phyloP scores from a whole-genome alignment of 1,284 basidiomycete genomes.

The Vanrija pseudolonga region DNA sequence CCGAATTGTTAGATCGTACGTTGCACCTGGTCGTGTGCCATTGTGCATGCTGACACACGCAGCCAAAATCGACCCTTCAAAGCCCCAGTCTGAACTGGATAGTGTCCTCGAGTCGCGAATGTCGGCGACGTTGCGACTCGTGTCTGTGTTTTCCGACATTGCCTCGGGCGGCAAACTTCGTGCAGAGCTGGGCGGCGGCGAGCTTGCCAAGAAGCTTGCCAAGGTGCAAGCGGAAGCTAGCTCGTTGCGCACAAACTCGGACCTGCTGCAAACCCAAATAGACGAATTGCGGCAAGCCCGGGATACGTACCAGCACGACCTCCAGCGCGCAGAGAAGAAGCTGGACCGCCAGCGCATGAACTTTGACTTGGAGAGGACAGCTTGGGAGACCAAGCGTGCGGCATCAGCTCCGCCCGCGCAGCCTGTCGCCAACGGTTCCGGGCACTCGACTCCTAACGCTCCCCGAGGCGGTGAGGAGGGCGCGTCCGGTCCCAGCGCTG shows the following conservation, averaged over 20 bases:
- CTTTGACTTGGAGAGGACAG: constrained; percentile 54
- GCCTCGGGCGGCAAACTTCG: constrained; percentile 4
- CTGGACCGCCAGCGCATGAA: constrained; percentile 67
- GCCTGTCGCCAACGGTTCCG: constrained; percentile 56
- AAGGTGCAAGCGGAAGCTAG: constrained; percentile 40
- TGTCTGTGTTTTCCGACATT: constrained; percentile 27
- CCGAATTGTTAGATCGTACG: constrained; percentile 16
- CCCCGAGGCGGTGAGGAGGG: not conserved
- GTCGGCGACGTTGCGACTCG: constrained; percentile 30
- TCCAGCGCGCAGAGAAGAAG: constrained; percentile 65
- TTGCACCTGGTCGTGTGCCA: not conserved
- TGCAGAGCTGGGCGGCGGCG: not conserved
- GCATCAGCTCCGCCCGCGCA: constrained; percentile 19
- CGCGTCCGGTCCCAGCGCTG: not conserved
- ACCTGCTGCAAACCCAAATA: constrained; percentile 59
- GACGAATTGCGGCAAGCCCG: constrained; percentile 58
- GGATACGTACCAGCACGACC: constrained; percentile 58
- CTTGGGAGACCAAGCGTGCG: constrained; percentile 41
- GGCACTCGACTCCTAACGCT: constrained; percentile 55
- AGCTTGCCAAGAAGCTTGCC: constrained; percentile 9
- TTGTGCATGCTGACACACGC: not conserved
- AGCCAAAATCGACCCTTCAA: constrained; percentile 29
- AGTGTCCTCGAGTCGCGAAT: constrained; percentile 29
- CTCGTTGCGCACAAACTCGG: constrained; percentile 53
- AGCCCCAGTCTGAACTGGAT: constrained; percentile 28